Percentiles rank a stretch among this genome's conserved stretches.
phyloP scores from a whole-genome alignment of 2,329 filamentous ascomycete species.

The Fusarium tjaetaba region DNA sequence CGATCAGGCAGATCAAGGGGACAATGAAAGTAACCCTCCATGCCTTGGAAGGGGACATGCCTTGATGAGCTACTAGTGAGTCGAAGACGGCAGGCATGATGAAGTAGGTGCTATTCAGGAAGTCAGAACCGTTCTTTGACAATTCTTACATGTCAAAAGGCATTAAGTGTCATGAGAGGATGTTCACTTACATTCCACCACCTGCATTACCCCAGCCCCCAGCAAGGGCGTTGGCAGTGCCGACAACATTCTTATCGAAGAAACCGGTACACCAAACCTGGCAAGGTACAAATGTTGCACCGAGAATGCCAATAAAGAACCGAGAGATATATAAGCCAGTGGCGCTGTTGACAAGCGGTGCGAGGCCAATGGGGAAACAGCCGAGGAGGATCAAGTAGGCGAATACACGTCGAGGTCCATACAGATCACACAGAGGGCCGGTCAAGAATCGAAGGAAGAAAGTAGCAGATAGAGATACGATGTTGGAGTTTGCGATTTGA shows the following conservation, averaged over 20 bases:
- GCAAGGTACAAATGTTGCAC: constrained; percentile 83
- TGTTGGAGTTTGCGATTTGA: constrained; percentile 89
- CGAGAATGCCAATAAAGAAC: constrained; percentile 84
- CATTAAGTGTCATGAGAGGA: not conserved
- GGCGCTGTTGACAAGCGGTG: constrained; percentile 75
- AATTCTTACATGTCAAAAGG: not conserved
- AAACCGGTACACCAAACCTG: constrained; percentile 94
- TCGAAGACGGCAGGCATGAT: constrained; percentile 92
- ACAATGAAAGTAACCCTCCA: constrained; percentile 90
- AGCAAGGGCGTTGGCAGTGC: constrained; percentile 85
- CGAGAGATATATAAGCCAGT: constrained; percentile 75
- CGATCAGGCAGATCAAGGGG: constrained; percentile 79
- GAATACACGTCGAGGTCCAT: constrained; percentile 83
- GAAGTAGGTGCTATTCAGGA: constrained; percentile 74
- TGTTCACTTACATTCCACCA: constrained; percentile 70
- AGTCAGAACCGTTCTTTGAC: not conserved
- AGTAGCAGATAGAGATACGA: constrained; percentile 76
- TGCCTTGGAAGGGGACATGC: constrained; percentile 72
- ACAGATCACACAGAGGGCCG: constrained; percentile 86
- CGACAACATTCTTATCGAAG: constrained; percentile 92
- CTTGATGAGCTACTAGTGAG: constrained; percentile 69
- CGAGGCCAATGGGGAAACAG: constrained; percentile 82
- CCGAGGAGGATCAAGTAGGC: constrained; percentile 80
- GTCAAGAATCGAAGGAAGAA: constrained; percentile 80
- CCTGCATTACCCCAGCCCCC: constrained; percentile 89